phyloP scores from a whole-genome alignment of 768 basidiomycete species.

The Suillus brevipes region DNA sequence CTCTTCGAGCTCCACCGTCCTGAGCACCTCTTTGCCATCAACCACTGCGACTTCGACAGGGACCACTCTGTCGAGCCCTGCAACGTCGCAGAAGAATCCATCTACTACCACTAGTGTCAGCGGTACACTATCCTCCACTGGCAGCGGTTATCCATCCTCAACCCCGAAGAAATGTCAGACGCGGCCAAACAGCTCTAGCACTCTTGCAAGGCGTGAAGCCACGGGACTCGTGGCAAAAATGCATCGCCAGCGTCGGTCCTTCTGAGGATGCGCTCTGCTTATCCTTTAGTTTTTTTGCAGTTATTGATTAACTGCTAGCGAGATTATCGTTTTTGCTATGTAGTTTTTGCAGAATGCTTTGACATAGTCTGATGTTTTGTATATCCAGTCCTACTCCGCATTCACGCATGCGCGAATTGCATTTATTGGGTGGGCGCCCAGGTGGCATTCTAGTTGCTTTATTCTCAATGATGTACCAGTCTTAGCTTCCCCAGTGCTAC shows the following conservation, averaged over 20 bases:
- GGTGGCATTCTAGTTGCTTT: not conserved
- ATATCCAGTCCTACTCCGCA: not conserved
- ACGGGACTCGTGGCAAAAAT: not conserved
- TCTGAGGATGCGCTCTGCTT: slow-evolving; percentile 1
- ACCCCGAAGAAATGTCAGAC: slow-evolving; percentile 1
- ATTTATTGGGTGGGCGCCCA: not conserved
- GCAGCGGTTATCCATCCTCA: not conserved
- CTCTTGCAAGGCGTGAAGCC: slow-evolving; percentile 5
- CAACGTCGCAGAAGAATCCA: not conserved
- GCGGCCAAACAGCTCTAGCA: not conserved
- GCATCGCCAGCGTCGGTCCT: slow-evolving; percentile 3
- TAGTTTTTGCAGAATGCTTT: not conserved
- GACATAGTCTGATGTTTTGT: not conserved
- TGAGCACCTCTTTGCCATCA: slow-evolving; percentile 2
- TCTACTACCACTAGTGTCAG: not conserved
- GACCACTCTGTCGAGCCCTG: not conserved
- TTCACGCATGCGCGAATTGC: slow-evolving; percentile 2
- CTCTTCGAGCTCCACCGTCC: not conserved
- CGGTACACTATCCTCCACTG: not conserved
- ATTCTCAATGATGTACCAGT: not conserved
- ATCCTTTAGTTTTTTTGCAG: slow-evolving; percentile 7
- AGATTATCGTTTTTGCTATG: not conserved
- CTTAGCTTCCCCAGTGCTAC: not conserved
- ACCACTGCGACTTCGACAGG: not conserved
- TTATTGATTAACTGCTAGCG: slow-evolving; percentile 12